Base-by-base conservation (phyloP, 2,329 filamentous ascomycete species). In the Fusarium sp. region DNA sequence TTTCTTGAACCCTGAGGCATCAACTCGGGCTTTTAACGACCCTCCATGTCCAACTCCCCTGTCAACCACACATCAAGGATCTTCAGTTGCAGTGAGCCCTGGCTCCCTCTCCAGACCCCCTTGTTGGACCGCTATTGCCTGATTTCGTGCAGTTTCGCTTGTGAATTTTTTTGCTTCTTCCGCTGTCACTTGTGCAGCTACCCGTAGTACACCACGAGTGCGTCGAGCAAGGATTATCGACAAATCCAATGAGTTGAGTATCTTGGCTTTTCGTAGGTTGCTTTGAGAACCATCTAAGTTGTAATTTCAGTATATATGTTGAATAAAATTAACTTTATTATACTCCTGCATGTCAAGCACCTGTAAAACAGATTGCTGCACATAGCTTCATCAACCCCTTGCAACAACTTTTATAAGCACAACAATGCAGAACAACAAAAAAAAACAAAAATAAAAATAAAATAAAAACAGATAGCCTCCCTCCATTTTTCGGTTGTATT, bases 121-220 rank as follows among this genome's bases (percentile, higher is more conserved):
- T 33, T 61, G 52, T 56, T 53, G 55, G 57, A 53, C 52, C 55
- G 55, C 60, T 55, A 62, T 53, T 59, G 44, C 38, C 64, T 63
- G 49, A 61, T 62, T 59, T 65, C 29, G 50, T 68, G 63, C 52
- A 45, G 47, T 47, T 49, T 67, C 62, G 61, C 49, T 62, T 73
- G 66, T 69, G 54, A 47, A 46, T 31, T 62, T 65, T 67, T 59
- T 76, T 76, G 70, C 72, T 76, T 76, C 68, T 75, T 71, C 62
- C 67, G 70, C 74, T 72, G 65, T 66, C 70, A 72, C 59, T 75
- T 62, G 53, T 62, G 57, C 70, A 66, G 46, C 60, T 63, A 72
- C 39, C 54, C 20, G 47, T 55, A 41, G 50, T 52, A 52, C 49
- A 15, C 27, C 9, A 41, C 44, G 46, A 47, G 27, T 42, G 35